These are phyloP conservation scores for Xenoacremonium recifei DNA, from an alignment of 2,329 filamentous ascomycete genomes.

Conservation along the genomic window DNA sequence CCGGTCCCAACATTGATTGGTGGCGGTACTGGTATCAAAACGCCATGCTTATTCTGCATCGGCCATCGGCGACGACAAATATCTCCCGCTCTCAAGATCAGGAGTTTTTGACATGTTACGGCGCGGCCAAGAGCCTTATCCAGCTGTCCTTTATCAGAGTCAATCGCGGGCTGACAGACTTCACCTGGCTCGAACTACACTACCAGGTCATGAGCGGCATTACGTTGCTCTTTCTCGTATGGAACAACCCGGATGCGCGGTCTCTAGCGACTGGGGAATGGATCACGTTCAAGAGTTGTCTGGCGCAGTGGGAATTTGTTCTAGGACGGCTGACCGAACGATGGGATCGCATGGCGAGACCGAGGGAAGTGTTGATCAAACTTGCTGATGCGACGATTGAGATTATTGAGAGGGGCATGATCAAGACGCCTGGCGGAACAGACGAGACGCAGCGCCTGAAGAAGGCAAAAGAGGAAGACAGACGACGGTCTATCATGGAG, in stretches of 20 bases:
- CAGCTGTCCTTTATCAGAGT: slow-evolving; percentile 18
- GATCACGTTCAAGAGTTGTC: slow-evolving; percentile 21
- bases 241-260: slow-evolving; percentile 8
- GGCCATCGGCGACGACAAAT: slow-evolving; percentile 12
- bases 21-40: slow-evolving; percentile 22
- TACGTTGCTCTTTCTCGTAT: slow-evolving; percentile 19
- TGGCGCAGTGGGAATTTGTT: slow-evolving; percentile 20
- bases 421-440: slow-evolving; percentile 1
- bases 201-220: slow-evolving; percentile 24
- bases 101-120: slow-evolving; percentile 13
- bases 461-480: slow-evolving; percentile 2
- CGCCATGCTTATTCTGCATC: slow-evolving; percentile 19
- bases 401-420: slow-evolving; percentile 7
- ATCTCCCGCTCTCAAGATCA: slow-evolving; percentile 6
- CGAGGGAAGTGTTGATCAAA: slow-evolving; percentile 8
- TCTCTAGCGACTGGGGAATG: slow-evolving; percentile 13
- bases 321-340: slow-evolving; percentile 13
- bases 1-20: slow-evolving; percentile 12
- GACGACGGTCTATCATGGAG: slow-evolving; percentile 8
- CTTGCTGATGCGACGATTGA: slow-evolving; percentile 13
- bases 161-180: slow-evolving; percentile 14
- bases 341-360: slow-evolving; percentile 13
- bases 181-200: slow-evolving; percentile 22
- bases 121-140: slow-evolving; percentile 18
- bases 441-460: slow-evolving; percentile 7